A percentile compares a stretch with the other conserved stretches of the same genome.
Conservation (phyloP, 208 protist species). For the Porcisia hertigi region DNA sequence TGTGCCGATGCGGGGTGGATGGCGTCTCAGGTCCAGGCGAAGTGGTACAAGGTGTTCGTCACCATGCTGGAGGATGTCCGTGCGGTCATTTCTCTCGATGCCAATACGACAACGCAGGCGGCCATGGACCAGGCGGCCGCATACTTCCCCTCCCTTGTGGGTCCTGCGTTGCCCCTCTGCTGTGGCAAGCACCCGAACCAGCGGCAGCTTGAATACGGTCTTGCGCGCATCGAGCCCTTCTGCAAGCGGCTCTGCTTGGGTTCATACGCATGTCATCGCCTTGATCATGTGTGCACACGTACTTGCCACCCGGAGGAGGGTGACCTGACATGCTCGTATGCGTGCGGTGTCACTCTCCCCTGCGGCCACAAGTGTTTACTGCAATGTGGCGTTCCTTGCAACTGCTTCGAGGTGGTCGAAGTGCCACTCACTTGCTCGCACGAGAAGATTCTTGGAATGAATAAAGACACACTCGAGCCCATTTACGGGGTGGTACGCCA, state of each 20-base stretch:
- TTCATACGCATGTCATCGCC: conserved; percentile 53
- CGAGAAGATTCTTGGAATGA: conserved; percentile 64
- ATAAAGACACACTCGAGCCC: conserved; percentile 61
- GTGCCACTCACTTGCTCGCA: conserved; percentile 66
- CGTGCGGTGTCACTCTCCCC: conserved; percentile 51
- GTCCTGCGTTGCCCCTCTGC: conserved; percentile 69
- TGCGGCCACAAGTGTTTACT: conserved; percentile 82
- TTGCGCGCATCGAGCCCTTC: conserved; percentile 34
- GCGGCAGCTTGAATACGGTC: conserved; percentile 66
- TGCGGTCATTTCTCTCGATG: conserved; percentile 41
- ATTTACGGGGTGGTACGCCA: conserved; percentile 79
- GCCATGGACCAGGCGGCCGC: conserved; percentile 14
- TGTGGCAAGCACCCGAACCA: conserved; percentile 76
- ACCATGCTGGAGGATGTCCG: conserved; percentile 62
- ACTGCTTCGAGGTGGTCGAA: conserved; percentile 83
- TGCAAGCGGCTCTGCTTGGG: conserved; percentile 71
- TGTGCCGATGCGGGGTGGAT: conserved; percentile 77
- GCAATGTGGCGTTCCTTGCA: conserved; percentile 61
- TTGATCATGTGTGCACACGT: conserved; percentile 62
- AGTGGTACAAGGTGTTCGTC: conserved; percentile 74
- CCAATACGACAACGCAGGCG: conserved; percentile 5
- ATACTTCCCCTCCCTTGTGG: conserved; percentile 63
- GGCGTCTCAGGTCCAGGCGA: conserved; percentile 42
- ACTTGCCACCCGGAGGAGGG: conserved; percentile 59
- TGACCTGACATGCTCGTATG: conserved; percentile 61